Evolutionary conservation across 1,139 yeast genomes (phyloP).

Genomic region (Hyphopichia wangnamkhiaoensis): DNA sequence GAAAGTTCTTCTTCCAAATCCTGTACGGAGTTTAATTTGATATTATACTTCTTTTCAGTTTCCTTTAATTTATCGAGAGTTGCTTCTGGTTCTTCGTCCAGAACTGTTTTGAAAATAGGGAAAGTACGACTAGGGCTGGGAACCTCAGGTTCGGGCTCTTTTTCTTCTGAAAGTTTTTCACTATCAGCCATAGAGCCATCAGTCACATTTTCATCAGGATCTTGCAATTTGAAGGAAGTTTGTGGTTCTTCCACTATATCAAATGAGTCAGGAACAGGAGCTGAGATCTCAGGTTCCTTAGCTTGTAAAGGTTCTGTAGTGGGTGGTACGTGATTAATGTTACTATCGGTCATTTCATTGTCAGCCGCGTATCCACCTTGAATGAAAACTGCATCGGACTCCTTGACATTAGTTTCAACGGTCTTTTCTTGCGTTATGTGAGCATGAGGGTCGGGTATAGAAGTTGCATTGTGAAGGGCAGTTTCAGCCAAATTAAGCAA

Average conservation of each 20-base stretch:
- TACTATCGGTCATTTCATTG: constrained; percentile 13
- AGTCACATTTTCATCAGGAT: constrained; percentile 21
- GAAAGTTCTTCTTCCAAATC: constrained; percentile 26
- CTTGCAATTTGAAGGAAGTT: constrained; percentile 12
- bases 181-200: constrained; percentile 33
- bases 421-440: too few relatives aligned
- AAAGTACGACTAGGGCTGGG: constrained; percentile 7
- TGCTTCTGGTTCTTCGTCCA: constrained; percentile 32
- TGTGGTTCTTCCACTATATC: constrained; percentile 12
- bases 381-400: not conserved
- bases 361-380: constrained; percentile 22
- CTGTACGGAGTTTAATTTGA: constrained; percentile 32
- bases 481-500: constrained; percentile 14
- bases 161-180: constrained; percentile 8
- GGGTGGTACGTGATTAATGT: not conserved
- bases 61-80: constrained; percentile 29
- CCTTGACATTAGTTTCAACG: too few relatives aligned
- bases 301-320: not conserved
- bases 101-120: constrained; percentile 34
- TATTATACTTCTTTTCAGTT: constrained; percentile 33
- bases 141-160: constrained; percentile 4
- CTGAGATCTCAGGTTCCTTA: constrained; percentile 7
- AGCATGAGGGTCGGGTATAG: too few relatives aligned
- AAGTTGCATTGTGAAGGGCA: constrained; percentile 10
- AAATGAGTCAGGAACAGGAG: constrained; percentile 22